Conservation (phyloP, 2,329 filamentous ascomycete species). For the Fusarium keratoplasticum region DNA sequence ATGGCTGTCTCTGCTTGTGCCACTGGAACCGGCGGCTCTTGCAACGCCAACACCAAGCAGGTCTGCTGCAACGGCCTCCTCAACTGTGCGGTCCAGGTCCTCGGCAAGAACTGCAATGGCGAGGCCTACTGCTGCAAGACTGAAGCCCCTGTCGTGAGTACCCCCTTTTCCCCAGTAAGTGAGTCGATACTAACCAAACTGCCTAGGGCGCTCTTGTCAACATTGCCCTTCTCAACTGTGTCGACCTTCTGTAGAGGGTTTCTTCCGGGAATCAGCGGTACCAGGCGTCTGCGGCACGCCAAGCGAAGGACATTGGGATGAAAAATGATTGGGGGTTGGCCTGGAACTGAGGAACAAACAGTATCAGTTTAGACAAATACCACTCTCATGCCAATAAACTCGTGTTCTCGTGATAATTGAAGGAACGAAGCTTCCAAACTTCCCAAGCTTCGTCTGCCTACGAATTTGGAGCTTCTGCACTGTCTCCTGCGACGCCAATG, state of each 20-base stretch:
- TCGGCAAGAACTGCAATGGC: background rate
- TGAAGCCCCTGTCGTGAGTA: background rate
- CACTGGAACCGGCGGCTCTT: background rate
- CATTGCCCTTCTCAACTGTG: conserved; percentile 1
- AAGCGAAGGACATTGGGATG: background rate
- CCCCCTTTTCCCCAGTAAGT: background rate
- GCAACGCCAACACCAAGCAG: conserved; percentile 1
- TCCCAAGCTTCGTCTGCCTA: background rate
- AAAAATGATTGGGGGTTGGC: background rate
- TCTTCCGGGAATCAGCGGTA: background rate
- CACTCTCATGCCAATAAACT: background rate
- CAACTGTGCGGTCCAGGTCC: background rate
- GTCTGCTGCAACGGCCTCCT: conserved; percentile 1
- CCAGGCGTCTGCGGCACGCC: background rate
- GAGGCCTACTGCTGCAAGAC: conserved; percentile 1
- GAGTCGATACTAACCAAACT: background rate
- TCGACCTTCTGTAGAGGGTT: background rate
- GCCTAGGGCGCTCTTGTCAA: background rate
- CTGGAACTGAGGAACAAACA: background rate
- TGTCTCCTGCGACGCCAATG: background rate
- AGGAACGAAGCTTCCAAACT: background rate
- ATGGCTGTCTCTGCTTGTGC: background rate
- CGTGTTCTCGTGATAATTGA: background rate
- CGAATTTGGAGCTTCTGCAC: background rate
- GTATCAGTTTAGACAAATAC: background rate